Conservation (phyloP, 208 protist species). For the Crithidia mellificae region DNA sequence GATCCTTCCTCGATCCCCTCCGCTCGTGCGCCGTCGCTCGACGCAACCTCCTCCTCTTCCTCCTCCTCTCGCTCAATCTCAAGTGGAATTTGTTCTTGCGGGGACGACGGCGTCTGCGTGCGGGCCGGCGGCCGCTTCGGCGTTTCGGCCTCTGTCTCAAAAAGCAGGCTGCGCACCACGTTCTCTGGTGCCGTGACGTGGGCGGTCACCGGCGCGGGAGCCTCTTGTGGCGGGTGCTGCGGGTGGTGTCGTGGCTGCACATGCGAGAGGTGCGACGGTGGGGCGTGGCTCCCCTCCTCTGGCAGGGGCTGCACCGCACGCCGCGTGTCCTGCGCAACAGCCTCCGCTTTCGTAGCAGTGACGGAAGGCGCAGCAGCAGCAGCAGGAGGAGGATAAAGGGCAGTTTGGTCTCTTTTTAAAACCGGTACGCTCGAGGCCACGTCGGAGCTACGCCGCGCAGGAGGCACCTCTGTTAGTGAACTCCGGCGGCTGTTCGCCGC, state of each 20-base stretch:
- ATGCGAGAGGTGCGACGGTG: neutral
- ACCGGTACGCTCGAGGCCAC: no score
- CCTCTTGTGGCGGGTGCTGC: neutral
- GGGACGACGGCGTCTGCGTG: neutral
- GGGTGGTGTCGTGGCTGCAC: neutral
- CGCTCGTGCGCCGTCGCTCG: no score
- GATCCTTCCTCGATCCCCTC: neutral
- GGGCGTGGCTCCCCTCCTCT: neutral
- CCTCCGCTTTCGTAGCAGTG: neutral
- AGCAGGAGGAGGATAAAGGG: no score
- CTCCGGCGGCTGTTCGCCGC: neutral
- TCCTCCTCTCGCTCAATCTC: neutral
- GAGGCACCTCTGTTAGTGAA: neutral
- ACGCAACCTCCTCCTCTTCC: neutral
- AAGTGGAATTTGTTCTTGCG: neutral
- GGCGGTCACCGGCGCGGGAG: neutral
- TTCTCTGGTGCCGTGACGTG: constrained; percentile 8
- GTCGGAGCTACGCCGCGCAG: neutral
- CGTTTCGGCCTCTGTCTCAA: constrained; percentile 7
- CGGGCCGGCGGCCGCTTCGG: neutral
- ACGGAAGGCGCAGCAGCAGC: neutral
- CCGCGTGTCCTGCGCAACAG: neutral
- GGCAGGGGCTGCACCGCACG: constrained; percentile 9
- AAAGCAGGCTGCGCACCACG: constrained; percentile 20
- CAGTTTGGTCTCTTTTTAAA: no score